Percentiles rank a stretch among this genome's conserved stretches.
These are phyloP conservation scores for Malus orientalis DNA, from an alignment of 306 rosid species.

Conservation along the genomic window DNA sequence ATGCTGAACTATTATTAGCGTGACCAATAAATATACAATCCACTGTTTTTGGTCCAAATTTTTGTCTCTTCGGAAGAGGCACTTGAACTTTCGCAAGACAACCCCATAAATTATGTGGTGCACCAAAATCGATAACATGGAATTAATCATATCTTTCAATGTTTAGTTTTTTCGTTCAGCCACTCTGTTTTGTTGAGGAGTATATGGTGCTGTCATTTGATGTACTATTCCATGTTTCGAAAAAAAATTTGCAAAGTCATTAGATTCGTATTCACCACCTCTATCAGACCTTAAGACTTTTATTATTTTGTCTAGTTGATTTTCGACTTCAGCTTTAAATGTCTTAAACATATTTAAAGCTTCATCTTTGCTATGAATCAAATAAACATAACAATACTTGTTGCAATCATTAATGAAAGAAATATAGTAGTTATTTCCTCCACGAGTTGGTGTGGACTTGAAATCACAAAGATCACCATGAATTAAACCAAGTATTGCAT, in stretches of 20 bases:
- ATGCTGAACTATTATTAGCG: background rate
- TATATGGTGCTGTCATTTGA: background rate
- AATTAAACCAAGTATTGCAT: too few relatives aligned
- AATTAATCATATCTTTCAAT: background rate
- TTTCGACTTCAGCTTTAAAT: too few relatives aligned
- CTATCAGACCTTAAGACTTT: too few relatives aligned
- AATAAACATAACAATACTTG: too few relatives aligned
- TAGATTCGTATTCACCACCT: background rate
- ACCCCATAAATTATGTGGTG: background rate
- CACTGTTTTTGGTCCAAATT: background rate
- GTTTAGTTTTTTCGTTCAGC: background rate
- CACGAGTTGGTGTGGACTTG: too few relatives aligned
- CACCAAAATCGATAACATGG: background rate
- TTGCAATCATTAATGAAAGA: too few relatives aligned
- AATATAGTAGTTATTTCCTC: too few relatives aligned
- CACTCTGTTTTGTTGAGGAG: background rate
- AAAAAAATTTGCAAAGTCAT: background rate
- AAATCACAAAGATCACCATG: too few relatives aligned
- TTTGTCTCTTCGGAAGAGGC: background rate
- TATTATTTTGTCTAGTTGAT: too few relatives aligned
- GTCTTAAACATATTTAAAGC: too few relatives aligned
- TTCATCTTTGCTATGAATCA: too few relatives aligned
- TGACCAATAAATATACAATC: background rate
- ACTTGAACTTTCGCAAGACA: background rate
- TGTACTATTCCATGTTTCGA: background rate